These are phyloP conservation scores for Tricharina praecox DNA, from an alignment of 495 filamentous ascomycete genomes.

Conservation along the genomic window DNA sequence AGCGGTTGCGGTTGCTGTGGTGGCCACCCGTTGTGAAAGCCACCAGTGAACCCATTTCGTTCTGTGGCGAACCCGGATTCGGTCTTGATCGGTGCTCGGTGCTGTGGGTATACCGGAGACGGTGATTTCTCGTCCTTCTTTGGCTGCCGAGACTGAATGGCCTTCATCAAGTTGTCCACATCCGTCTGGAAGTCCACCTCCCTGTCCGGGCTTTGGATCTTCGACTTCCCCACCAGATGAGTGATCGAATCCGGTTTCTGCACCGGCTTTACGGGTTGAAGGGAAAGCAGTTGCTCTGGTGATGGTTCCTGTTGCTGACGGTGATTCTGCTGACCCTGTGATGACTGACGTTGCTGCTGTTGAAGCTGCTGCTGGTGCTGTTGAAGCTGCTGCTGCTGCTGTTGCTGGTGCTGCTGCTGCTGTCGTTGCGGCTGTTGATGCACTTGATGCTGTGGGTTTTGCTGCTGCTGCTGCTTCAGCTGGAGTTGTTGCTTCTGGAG, in stretches of 20 bases:
- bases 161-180: constrained; percentile 81
- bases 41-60: constrained; percentile 5
- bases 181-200: constrained; percentile 57
- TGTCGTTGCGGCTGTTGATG: constrained; percentile 6
- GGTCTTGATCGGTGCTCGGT: not conserved
- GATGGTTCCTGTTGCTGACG: constrained; percentile 1
- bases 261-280: constrained; percentile 4
- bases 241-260: constrained; percentile 12
- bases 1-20: not conserved
- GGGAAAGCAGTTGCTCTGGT: constrained; percentile 3
- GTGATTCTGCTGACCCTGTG: constrained; percentile 19
- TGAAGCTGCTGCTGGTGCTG: constrained; percentile 21
- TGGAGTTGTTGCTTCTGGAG: constrained; percentile 14
- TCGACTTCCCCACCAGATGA: constrained; percentile 18
- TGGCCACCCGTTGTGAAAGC: not conserved
- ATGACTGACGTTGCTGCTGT: constrained; percentile 13
- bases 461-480: constrained; percentile 20
- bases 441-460: constrained; percentile 15
- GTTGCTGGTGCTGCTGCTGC: constrained; percentile 5
- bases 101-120: constrained; percentile 17
- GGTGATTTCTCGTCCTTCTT: constrained; percentile 11
- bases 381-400: constrained; percentile 7
- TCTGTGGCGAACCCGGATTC: constrained; percentile 2
- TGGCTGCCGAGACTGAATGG: constrained; percentile 54
- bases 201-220: constrained; percentile 20